Conservation (phyloP, 176 grass and related monocot species). For the Oryza glaberrima region DNA sequence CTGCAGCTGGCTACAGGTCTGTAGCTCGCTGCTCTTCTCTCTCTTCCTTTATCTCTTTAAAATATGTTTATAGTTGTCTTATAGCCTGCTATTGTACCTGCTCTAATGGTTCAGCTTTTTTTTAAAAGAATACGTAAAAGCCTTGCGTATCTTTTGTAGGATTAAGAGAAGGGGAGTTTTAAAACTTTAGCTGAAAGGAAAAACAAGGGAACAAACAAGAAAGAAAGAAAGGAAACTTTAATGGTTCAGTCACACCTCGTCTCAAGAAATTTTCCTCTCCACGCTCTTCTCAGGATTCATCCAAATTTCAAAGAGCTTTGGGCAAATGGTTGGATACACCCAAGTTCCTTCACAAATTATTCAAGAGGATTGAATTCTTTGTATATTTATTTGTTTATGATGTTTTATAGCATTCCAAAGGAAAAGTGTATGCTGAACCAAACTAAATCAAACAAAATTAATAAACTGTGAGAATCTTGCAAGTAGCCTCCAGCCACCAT, state of each 20-base stretch:
- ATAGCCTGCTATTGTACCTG: too few species aligned
- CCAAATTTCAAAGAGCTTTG: neutral
- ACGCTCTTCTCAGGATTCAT: neutral
- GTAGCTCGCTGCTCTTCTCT: too few species aligned
- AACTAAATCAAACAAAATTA: neutral
- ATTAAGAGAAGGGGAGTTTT: too few species aligned
- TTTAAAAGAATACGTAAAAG: too few species aligned
- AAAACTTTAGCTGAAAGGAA: too few species aligned
- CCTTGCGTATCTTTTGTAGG: too few species aligned
- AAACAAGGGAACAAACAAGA: too few species aligned
- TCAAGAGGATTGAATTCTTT: too few species aligned
- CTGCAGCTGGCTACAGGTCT: too few species aligned
- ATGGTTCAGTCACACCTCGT: neutral
- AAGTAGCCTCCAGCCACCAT: constrained; percentile 24
- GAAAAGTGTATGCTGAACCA: neutral
- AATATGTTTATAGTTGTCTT: too few species aligned
- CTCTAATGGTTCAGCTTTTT: neutral
- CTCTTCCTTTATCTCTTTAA: too few species aligned
- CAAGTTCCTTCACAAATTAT: neutral
- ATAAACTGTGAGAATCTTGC: neutral
- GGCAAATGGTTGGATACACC: neutral
- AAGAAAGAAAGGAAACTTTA: too few species aligned
- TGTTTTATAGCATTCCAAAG: neutral
- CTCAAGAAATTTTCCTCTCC: neutral
- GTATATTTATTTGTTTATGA: neutral